Evolutionary conservation across 345 rosid species (phyloP).

Genomic region (Microthlaspi erraticum): DNA sequence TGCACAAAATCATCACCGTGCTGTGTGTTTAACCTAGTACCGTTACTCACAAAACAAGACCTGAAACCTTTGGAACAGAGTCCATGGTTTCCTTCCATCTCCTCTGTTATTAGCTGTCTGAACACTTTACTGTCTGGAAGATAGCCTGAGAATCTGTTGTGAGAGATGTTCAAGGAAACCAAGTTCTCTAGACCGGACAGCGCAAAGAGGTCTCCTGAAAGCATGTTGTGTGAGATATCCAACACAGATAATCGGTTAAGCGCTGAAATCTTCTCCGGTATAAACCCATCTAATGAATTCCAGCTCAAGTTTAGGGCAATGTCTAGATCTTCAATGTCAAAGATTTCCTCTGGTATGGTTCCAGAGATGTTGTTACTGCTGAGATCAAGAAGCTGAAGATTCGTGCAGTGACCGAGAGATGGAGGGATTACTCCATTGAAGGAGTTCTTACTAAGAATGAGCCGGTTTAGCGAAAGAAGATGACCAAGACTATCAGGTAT

Average conservation of each 20-base stretch:
- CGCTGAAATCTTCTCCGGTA: constrained; percentile 59
- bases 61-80: constrained; percentile 58
- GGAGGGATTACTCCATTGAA: constrained; percentile 59
- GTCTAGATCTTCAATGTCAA: constrained; percentile 65
- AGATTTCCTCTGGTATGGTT: constrained; percentile 57
- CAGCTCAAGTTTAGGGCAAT: constrained; percentile 76
- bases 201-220: constrained; percentile 61
- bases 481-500: constrained; percentile 62
- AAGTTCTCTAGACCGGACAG: constrained; percentile 64
- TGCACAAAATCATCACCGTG: constrained; percentile 34
- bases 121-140: constrained; percentile 75
- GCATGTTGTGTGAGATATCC: constrained; percentile 71
- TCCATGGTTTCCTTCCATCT: constrained; percentile 63
- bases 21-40: constrained; percentile 35
- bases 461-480: constrained; percentile 61
- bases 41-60: constrained; percentile 61
- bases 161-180: constrained; percentile 72
- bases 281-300: constrained; percentile 63
- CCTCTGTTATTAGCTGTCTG: constrained; percentile 58
- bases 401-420: constrained; percentile 61
- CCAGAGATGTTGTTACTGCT: constrained; percentile 68
- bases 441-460: constrained; percentile 56
- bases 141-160: constrained; percentile 80
- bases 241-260: constrained; percentile 64
- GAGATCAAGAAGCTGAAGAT: constrained; percentile 76